These are phyloP conservation scores for Filobasidium wieringae DNA, from an alignment of 768 basidiomycete species.

Conservation along the genomic window DNA sequence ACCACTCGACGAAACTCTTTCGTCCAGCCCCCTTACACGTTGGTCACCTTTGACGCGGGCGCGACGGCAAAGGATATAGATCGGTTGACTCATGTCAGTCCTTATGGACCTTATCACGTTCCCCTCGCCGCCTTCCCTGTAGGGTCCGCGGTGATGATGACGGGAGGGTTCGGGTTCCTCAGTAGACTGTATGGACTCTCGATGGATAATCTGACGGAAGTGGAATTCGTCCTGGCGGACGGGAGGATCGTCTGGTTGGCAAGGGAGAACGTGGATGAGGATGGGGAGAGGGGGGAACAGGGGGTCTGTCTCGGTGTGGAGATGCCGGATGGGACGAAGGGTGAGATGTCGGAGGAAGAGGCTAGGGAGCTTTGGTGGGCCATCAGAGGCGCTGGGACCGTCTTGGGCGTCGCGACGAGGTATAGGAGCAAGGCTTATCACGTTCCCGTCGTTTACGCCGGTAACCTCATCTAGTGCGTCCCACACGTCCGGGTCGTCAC, in stretches of 20 bases:
- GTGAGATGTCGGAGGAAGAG: conserved; percentile 24
- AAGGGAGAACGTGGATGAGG: conserved; percentile 47
- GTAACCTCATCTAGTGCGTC: conserved; percentile 79
- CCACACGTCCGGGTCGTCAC: neutral
- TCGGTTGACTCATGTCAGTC: conserved; percentile 51
- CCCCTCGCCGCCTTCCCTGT: conserved; percentile 40
- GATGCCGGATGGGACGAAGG: conserved; percentile 13
- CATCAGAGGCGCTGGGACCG: conserved; percentile 52
- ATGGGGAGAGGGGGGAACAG: conserved; percentile 52
- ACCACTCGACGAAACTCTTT: conserved; percentile 41
- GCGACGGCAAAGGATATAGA: conserved; percentile 76
- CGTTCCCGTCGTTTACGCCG: conserved; percentile 80
- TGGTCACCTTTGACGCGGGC: conserved; percentile 74
- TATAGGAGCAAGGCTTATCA: conserved; percentile 82
- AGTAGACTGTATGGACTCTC: conserved; percentile 73
- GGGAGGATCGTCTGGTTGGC: conserved; percentile 58
- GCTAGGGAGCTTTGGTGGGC: conserved; percentile 35
- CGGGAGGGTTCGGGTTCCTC: conserved; percentile 78
- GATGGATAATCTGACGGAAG: conserved; percentile 79
- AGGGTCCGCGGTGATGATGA: conserved; percentile 38
- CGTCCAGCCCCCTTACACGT: conserved; percentile 49
- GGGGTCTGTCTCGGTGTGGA: conserved; percentile 16
- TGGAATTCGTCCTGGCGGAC: conserved; percentile 82
- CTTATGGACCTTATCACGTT: conserved; percentile 33
- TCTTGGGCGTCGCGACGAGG: conserved; percentile 73